These are phyloP conservation scores for Candida krabiensis DNA, from an alignment of 805 yeast species.

Conservation along the genomic window DNA sequence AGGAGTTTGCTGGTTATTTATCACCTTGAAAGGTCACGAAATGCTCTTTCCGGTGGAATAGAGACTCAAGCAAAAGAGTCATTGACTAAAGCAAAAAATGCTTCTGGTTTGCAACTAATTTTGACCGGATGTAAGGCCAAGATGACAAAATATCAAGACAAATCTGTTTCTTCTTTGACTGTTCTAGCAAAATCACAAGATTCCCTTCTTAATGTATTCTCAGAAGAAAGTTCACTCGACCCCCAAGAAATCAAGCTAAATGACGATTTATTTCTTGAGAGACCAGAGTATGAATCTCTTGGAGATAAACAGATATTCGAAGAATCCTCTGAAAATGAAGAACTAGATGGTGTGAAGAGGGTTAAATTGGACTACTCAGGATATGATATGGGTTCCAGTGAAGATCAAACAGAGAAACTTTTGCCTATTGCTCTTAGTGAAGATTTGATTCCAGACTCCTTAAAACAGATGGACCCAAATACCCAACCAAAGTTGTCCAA, in stretches of 20 bases:
- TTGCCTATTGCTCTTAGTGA: constrained; percentile 64
- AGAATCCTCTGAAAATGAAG: constrained; percentile 33
- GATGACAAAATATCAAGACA: constrained; percentile 78
- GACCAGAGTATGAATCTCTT: constrained; percentile 64
- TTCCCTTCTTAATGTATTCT: constrained; percentile 19
- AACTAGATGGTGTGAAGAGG: constrained; percentile 40
- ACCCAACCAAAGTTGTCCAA: constrained; percentile 71
- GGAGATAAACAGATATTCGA: constrained; percentile 46
- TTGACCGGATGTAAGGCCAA: constrained; percentile 88
- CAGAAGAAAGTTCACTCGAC: constrained; percentile 22
- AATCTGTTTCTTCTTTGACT: constrained; percentile 69
- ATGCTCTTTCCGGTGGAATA: constrained; percentile 58
- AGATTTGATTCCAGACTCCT: constrained; percentile 58
- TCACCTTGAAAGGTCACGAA: constrained; percentile 68
- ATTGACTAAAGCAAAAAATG: constrained; percentile 52
- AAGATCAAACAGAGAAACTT: constrained; percentile 38
- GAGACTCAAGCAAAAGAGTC: constrained; percentile 61
- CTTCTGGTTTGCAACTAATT: constrained; percentile 61
- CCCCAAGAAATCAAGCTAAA: constrained; percentile 65
- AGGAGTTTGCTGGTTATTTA: constrained; percentile 44
- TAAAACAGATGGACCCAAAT: constrained; percentile 70
- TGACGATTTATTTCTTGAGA: constrained; percentile 77
- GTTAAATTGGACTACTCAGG: constrained; percentile 40
- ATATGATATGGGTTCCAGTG: constrained; percentile 8
- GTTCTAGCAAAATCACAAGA: constrained; percentile 63